Conservation (phyloP, 495 filamentous ascomycete genomes). For the Penicillium malachiteum region DNA sequence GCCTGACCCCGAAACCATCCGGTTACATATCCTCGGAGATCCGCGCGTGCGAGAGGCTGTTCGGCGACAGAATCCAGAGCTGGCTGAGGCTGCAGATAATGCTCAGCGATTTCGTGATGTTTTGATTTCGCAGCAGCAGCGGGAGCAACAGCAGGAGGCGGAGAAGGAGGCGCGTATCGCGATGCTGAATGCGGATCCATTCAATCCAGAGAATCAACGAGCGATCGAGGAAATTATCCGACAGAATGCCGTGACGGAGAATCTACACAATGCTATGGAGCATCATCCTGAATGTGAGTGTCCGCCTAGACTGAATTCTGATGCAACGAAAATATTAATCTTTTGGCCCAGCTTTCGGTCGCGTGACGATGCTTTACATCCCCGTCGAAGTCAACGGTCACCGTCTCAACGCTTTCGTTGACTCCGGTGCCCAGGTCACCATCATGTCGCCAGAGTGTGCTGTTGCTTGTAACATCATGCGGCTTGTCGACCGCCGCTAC, state of each 20-base stretch:
- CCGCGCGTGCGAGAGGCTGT: constrained; percentile 69
- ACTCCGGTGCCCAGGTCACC: constrained; percentile 95
- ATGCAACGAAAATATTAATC: constrained; percentile 18
- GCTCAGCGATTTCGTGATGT: constrained; percentile 70
- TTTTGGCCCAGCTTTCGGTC: constrained; percentile 71
- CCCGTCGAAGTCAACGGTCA: constrained; percentile 91
- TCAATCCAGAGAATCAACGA: constrained; percentile 85
- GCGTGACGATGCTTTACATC: constrained; percentile 94
- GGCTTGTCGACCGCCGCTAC: constrained; percentile 89
- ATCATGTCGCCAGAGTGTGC: constrained; percentile 97
- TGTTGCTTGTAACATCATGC: constrained; percentile 91
- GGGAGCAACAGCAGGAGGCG: constrained; percentile 65
- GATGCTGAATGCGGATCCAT: constrained; percentile 84
- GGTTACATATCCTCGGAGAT: constrained; percentile 78
- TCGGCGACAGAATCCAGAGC: constrained; percentile 65
- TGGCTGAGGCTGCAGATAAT: constrained; percentile 77
- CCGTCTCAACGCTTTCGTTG: constrained; percentile 93
- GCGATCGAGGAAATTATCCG: constrained; percentile 96
- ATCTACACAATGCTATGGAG: constrained; percentile 92
- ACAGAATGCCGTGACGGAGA: constrained; percentile 89
- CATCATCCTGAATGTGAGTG: constrained; percentile 88
- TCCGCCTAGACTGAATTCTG: neutral
- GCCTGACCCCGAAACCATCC: constrained; percentile 77
- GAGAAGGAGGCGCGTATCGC: constrained; percentile 78
- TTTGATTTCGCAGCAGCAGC: constrained; percentile 60